phyloP scores from a whole-genome alignment of 305 asterid species.

The Striga hermonthica region DNA sequence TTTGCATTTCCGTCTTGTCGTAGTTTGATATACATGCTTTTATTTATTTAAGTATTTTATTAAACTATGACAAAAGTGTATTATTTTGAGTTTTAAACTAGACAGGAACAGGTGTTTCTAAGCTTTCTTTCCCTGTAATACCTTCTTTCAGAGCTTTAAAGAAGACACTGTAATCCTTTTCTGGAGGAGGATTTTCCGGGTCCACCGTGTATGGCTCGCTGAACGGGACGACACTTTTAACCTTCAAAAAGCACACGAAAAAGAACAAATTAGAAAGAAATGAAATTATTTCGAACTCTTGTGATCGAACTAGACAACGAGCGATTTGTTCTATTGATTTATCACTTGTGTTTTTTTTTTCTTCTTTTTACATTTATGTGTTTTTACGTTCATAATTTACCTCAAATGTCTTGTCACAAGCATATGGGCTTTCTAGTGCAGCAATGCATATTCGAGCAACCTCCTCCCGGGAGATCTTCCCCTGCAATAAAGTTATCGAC shows the following conservation, averaged over 20 bases:
- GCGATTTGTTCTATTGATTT: too few species aligned
- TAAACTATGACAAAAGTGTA: too few species aligned
- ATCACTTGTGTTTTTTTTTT: too few species aligned
- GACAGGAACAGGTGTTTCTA: conserved; percentile 60
- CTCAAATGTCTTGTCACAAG: conserved; percentile 90
- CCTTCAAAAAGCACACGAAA: conserved; percentile 43
- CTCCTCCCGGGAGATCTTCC: conserved; percentile 88
- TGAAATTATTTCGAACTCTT: too few species aligned
- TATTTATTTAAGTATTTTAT: too few species aligned
- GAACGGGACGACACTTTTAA: conserved; percentile 84
- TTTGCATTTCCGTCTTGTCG: too few species aligned
- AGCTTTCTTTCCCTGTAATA: conserved; percentile 85
- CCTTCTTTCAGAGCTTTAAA: conserved; percentile 74
- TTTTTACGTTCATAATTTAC: too few species aligned
- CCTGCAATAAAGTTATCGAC: conserved; percentile 40
- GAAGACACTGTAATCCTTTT: conserved; percentile 70
- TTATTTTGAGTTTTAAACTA: too few species aligned
- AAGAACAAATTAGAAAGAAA: neutral
- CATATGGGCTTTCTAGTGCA: conserved; percentile 80
- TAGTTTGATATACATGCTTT: too few species aligned
- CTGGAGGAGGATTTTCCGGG: conserved; percentile 89
- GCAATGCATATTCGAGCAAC: conserved; percentile 82
- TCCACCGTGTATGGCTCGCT: conserved; percentile 89
- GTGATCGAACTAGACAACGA: too few species aligned
- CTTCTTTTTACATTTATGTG: too few species aligned